phyloP scores from a whole-genome alignment of 2,329 filamentous ascomycete genomes.

The Neoascochyta sp. region DNA sequence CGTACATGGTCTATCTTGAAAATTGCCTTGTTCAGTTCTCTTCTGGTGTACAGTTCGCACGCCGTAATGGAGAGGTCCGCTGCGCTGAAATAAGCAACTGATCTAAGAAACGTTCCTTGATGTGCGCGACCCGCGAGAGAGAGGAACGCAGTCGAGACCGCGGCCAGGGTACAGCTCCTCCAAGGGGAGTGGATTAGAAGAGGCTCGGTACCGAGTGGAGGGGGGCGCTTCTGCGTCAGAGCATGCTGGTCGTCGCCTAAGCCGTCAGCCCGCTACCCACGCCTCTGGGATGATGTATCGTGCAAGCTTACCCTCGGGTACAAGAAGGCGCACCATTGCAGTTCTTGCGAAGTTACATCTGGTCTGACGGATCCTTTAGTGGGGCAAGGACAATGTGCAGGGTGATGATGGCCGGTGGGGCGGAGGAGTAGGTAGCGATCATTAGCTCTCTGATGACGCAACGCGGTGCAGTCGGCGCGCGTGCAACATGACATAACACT shows the following conservation, averaged over 20 bases:
- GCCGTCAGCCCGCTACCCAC: constrained; percentile 5
- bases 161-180: constrained; percentile 7
- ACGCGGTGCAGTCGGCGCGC: no score
- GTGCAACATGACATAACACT: neutral
- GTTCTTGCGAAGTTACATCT: no score
- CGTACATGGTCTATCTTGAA: constrained; percentile 17
- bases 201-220: constrained; percentile 7
- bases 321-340: constrained; percentile 22
- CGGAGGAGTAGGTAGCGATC: no score
- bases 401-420: no score
- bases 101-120: constrained; percentile 17
- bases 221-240: constrained; percentile 6
- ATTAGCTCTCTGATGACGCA: no score
- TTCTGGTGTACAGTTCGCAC: constrained; percentile 9
- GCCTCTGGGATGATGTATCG: neutral
- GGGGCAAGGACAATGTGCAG: no score
- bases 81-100: constrained; percentile 9
- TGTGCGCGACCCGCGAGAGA: constrained; percentile 13
- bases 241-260: constrained; percentile 20
- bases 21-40: constrained; percentile 16
- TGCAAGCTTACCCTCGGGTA: constrained; percentile 17
- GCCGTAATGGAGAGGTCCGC: constrained; percentile 8
- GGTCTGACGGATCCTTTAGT: no score
- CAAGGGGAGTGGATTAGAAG: constrained; percentile 7
- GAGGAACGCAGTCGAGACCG: constrained; percentile 8